Evolutionary conservation across 208 protist genomes (phyloP).

Genomic region (Crithidia sp.): DNA sequence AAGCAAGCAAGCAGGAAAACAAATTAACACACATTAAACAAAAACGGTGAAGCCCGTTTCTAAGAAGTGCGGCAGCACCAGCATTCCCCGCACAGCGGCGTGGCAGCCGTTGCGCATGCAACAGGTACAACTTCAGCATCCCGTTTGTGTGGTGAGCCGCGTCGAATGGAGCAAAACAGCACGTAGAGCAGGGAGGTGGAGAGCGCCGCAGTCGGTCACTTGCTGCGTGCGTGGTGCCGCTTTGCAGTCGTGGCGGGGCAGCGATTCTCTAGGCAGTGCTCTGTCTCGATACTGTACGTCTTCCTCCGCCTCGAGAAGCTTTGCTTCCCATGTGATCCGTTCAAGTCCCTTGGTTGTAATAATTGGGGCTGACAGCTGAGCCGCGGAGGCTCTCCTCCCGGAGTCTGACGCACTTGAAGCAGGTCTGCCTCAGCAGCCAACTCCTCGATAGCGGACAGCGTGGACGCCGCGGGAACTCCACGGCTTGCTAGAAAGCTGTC

Average conservation of each 20-base stretch:
- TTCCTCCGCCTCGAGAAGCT: neutral
- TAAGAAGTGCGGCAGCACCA: too few relatives aligned
- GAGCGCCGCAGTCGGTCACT: neutral
- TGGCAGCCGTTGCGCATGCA: too few relatives aligned
- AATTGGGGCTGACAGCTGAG: neutral
- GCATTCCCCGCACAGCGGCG: too few relatives aligned
- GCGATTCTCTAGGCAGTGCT: neutral
- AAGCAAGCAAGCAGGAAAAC: neutral
- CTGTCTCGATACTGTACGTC: slow-evolving; percentile 16
- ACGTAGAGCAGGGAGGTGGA: neutral
- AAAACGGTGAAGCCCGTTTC: too few relatives aligned
- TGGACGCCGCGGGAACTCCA: neutral
- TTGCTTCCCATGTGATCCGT: neutral
- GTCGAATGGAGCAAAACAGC: too few relatives aligned
- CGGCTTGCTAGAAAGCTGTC: slow-evolving; percentile 17
- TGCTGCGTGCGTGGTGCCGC: slow-evolving; percentile 1
- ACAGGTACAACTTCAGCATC: too few relatives aligned
- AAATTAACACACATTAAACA: too few relatives aligned
- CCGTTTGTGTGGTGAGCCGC: too few relatives aligned
- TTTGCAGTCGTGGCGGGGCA: neutral
- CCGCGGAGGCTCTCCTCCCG: neutral
- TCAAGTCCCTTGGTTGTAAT: neutral
- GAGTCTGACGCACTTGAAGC: neutral
- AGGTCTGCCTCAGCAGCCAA: neutral
- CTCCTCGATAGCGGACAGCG: slow-evolving; percentile 19